Base-by-base conservation (phyloP, 2,329 filamentous ascomycete species). In the Fusarium hostae region DNA sequence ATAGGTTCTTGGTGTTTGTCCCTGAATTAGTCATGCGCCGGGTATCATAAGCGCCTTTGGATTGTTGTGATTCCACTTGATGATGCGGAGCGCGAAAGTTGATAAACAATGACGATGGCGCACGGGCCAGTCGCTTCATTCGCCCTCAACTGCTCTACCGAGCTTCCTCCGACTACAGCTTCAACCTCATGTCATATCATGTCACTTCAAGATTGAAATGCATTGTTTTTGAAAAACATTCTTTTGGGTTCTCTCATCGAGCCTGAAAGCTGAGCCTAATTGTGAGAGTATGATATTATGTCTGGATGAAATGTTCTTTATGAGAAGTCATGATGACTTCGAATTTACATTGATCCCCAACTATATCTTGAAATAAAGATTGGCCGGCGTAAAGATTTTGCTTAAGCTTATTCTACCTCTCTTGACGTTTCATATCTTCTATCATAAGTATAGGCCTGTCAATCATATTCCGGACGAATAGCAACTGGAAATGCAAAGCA, bases 91-190 rank as follows among this genome's bases (percentile, higher is more conserved):
- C 41, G 32, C 51, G 37, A 54, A 47, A 48, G 65, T 44, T 34
- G 20, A 64, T 69, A 69, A 68, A 69, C 59, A 65, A 50, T 30
- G 64, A 52, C 30, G 64, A 64, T 48, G 11, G 39, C 22, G 66
- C 66, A 69, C 66, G 48, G 66, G 16, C 66, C 65, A 55, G n/a
- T 32, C 35, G n/a, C 57, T 63, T 45, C 51, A 56, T 63, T 32
- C 24, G 16, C 37, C 35, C 28, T 51, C 22, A 28, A 22, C 16
- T 30, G 5, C 26, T 35, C 43, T 51, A 28, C 65, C 65, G 63
- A 68, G 48, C 56, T 68, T 68, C 48, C 37, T 41, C 63, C 63
- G 65, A 34, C 15, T 45, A 22, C 8, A 50, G 6, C 15, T 45
- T 45, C 32, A 63, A 63, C 26, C 7, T 41, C 11, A 24, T 50